Evolutionary conservation across 202 grass and related monocot genomes (phyloP).

Genomic region (Carex arenaria): DNA sequence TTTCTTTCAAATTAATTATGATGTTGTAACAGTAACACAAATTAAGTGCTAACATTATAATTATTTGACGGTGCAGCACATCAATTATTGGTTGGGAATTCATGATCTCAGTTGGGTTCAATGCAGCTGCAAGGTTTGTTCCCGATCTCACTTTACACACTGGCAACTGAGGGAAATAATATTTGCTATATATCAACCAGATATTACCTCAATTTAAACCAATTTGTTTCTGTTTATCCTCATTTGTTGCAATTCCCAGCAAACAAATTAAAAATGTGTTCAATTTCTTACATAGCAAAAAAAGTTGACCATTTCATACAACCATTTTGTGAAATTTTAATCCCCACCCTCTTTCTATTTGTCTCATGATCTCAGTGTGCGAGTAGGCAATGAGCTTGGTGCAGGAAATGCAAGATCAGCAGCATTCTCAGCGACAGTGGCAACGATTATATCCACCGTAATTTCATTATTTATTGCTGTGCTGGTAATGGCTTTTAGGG

Average conservation of each 20-base stretch:
- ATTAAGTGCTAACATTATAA: neutral
- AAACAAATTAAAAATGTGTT: neutral
- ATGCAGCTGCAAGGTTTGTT: conserved; percentile 73
- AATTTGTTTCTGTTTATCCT: neutral
- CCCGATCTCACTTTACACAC: neutral
- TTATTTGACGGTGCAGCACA: conserved; percentile 46
- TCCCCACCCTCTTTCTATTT: neutral
- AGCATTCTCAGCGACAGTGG: conserved; percentile 54
- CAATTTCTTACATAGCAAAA: neutral
- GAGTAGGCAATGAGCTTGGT: conserved; percentile 86
- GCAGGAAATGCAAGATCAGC: conserved; percentile 73
- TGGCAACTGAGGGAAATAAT: neutral
- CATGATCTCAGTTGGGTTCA: conserved; percentile 97
- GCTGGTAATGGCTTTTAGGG: conserved; percentile 42
- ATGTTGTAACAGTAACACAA: neutral
- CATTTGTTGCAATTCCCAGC: neutral
- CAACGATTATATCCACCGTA: conserved; percentile 44
- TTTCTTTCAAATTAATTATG: neutral
- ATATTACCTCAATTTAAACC: neutral
- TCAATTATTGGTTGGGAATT: conserved; percentile 81
- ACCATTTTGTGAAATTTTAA: neutral
- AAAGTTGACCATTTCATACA: neutral
- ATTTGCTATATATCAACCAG: neutral
- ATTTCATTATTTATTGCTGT: conserved; percentile 41
- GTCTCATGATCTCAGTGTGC: conserved; percentile 34